Conservation (phyloP, 768 basidiomycete species). For the Lentinula guzmanii region DNA sequence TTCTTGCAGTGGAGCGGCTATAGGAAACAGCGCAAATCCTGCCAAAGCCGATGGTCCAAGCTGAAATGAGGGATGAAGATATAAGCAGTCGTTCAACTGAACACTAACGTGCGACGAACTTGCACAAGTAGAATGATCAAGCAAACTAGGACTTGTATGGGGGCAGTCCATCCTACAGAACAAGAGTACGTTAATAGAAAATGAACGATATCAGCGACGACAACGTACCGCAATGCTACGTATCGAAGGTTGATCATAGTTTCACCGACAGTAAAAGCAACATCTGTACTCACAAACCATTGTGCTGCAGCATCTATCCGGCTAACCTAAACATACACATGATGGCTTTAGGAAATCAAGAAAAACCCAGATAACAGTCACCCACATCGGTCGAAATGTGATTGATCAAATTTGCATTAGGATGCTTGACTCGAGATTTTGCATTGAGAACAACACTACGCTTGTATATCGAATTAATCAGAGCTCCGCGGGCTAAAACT, state of each 20-base stretch:
- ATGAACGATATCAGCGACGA: not conserved
- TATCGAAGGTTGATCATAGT: not conserved
- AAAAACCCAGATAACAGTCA: not conserved
- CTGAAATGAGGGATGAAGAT: constrained; percentile 21
- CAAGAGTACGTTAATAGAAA: not conserved
- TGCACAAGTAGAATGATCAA: constrained; percentile 54
- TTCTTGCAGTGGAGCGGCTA: constrained; percentile 59
- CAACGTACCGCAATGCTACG: constrained; percentile 2
- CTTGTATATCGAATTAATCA: constrained; percentile 68
- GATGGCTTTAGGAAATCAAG: not conserved
- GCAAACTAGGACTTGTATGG: constrained; percentile 57
- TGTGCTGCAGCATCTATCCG: constrained; percentile 58
- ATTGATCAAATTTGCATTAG: constrained; percentile 56
- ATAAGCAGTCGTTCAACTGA: constrained; percentile 6
- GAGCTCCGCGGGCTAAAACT: constrained; percentile 54
- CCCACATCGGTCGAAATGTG: constrained; percentile 64
- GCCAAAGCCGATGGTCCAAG: constrained; percentile 67
- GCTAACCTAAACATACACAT: constrained; percentile 32
- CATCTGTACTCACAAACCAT: constrained; percentile 54
- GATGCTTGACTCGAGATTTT: constrained; percentile 55
- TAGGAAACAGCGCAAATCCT: constrained; percentile 60
- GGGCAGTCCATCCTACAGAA: constrained; percentile 54
- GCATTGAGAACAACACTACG: constrained; percentile 61
- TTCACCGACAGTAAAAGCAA: not conserved
- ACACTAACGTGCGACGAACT: constrained; percentile 21